Conservation (phyloP, 2,329 filamentous ascomycete species). For the Aspergillus japonicus region DNA sequence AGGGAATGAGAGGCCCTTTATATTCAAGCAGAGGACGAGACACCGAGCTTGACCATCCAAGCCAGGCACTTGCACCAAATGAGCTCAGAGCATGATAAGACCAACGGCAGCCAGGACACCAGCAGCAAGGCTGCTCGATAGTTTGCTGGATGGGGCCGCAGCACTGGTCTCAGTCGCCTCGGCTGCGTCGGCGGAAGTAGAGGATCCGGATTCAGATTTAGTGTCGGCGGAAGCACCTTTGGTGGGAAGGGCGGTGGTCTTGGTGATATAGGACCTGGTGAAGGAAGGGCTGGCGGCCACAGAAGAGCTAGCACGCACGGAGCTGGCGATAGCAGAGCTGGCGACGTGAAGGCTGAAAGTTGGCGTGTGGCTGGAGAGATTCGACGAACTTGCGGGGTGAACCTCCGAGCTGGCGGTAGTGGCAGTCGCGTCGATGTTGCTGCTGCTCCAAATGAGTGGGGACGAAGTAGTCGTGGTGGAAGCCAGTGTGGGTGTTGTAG, state of each 20-base stretch:
- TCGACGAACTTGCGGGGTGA: conserved; percentile 8
- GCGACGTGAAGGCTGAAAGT: conserved; percentile 11
- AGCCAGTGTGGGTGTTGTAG: conserved; percentile 14
- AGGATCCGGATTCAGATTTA: neutral
- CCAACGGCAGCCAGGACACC: conserved; percentile 35
- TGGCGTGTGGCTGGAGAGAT: conserved; percentile 2
- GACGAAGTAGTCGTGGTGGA: conserved; percentile 14
- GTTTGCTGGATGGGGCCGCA: conserved; percentile 21
- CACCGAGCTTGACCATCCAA: neutral
- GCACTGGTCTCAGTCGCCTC: conserved; percentile 20
- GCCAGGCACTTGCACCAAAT: neutral
- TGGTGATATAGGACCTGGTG: conserved; percentile 23
- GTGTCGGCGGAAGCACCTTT: conserved; percentile 6
- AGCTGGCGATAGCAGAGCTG: conserved; percentile 8
- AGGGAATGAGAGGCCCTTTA: neutral
- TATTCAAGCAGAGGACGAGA: neutral
- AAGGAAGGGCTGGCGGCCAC: neutral
- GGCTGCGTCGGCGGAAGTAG: conserved; percentile 8
- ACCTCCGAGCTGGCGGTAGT: conserved; percentile 16
- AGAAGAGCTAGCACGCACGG: neutral
- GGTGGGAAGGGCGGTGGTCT: conserved; percentile 13
- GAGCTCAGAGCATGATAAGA: conserved; percentile 32
- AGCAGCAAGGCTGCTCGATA: conserved; percentile 29
- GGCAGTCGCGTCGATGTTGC: neutral
- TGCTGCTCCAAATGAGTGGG: conserved; percentile 9